phyloP scores from a whole-genome alignment of 2,329 filamentous ascomycete species.

The Didymella sp. region DNA sequence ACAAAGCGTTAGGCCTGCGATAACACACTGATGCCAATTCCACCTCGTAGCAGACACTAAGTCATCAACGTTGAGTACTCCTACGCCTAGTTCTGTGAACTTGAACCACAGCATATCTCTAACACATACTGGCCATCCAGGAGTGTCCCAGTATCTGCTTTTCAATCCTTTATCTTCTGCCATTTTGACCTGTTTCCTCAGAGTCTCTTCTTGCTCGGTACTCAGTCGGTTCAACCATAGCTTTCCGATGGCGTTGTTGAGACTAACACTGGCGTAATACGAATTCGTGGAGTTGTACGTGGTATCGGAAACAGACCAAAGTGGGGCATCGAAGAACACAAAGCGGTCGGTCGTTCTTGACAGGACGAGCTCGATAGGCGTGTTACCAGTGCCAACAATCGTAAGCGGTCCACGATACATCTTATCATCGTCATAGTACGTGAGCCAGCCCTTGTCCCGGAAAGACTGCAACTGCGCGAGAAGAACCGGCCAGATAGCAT shows the following conservation, averaged over 20 bases:
- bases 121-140: no score
- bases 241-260: no score
- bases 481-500: slow-evolving; percentile 61
- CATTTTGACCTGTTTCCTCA: background rate
- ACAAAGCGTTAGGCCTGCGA: no score
- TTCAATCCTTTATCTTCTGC: background rate
- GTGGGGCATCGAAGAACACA: no score
- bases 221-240: background rate
- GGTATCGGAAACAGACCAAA: no score
- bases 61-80: no score
- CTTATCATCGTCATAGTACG: slow-evolving; percentile 56
- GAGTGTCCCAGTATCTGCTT: background rate
- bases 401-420: slow-evolving; percentile 67
- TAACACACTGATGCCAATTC: no score
- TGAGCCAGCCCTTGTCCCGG: slow-evolving; percentile 61
- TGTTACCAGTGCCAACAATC: slow-evolving; percentile 71
- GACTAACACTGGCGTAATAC: no score
- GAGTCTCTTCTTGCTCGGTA: background rate
- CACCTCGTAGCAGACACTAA: no score
- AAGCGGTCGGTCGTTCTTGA: slow-evolving; percentile 60
- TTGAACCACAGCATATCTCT: background rate
- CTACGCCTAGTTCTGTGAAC: background rate
- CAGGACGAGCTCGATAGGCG: slow-evolving; percentile 64
- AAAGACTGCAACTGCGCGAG: slow-evolving; percentile 65
- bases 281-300: no score